Conservation (phyloP, 2,329 filamentous ascomycete species). For the Alternaria brassicicola region DNA sequence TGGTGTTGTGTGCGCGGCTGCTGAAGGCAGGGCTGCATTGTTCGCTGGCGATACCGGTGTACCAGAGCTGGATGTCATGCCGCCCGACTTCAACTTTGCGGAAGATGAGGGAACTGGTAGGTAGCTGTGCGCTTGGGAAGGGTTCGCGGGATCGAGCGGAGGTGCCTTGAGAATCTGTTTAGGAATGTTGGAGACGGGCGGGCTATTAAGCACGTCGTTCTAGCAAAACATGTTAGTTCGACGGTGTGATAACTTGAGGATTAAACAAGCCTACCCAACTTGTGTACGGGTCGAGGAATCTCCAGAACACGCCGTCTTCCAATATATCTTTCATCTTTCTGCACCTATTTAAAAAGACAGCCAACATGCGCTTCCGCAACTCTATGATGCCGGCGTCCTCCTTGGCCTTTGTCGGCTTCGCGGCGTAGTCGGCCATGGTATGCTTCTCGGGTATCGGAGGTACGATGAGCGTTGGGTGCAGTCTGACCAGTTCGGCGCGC, state of each 20-base stretch:
- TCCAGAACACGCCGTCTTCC: constrained; percentile 95
- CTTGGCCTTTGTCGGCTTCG: constrained; percentile 96
- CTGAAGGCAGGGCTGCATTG: constrained; percentile 56
- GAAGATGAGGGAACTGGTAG: constrained; percentile 85
- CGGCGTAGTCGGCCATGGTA: constrained; percentile 97
- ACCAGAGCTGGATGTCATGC: constrained; percentile 54
- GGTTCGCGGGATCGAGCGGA: constrained; percentile 93
- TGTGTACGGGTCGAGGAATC: constrained; percentile 95
- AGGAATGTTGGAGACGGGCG: constrained; percentile 87
- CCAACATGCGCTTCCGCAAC: constrained; percentile 92
- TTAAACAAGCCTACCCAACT: constrained; percentile 76
- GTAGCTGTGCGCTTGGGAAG: constrained; percentile 82
- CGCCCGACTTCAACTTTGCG: constrained; percentile 75
- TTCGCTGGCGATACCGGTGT: constrained; percentile 62
- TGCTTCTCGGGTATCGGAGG: constrained; percentile 99
- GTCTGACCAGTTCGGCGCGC: constrained; percentile 82
- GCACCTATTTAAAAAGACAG: constrained; percentile 93
- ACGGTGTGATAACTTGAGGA: not conserved
- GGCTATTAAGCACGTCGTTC: constrained; percentile 94
- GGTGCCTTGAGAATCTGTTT: constrained; percentile 95
- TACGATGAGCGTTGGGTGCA: constrained; percentile 94
- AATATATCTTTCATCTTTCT: constrained; percentile 89
- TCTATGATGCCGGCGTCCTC: constrained; percentile 98
- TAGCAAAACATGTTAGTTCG: constrained; percentile 48
- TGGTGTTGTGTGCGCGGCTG: constrained; percentile 63